Percentiles rank a stretch among this genome's conserved stretches.
Evolutionary conservation across 1,284 basidiomycete genomes (phyloP).

Genomic region (Ceratobasidium sp.): DNA sequence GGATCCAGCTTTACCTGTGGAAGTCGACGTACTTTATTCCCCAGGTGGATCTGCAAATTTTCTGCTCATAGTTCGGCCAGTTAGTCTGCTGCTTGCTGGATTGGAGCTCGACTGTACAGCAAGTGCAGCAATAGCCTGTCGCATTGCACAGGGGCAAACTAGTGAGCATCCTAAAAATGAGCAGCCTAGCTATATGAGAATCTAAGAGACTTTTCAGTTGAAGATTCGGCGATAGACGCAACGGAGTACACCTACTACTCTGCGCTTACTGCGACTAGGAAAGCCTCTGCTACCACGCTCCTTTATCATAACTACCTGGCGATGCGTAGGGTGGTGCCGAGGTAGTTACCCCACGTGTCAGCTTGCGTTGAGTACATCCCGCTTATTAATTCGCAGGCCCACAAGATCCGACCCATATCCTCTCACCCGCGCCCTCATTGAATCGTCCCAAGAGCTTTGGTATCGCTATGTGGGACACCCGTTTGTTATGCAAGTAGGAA

Average conservation of each 20-base stretch:
- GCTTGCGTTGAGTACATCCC: neutral
- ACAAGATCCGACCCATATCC: conserved; percentile 71
- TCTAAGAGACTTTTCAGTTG: too few species aligned
- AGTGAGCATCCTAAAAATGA: conserved; percentile 56
- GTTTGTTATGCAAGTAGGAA: conserved; percentile 79
- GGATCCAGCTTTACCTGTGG: conserved; percentile 54
- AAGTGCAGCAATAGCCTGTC: conserved; percentile 80
- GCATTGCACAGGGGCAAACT: conserved; percentile 64
- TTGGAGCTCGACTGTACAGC: conserved; percentile 93
- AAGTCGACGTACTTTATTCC: conserved; percentile 81
- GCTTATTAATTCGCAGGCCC: conserved; percentile 59
- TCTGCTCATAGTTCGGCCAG: conserved; percentile 54
- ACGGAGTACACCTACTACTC: conserved; percentile 79
- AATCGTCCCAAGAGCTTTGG: conserved; percentile 68
- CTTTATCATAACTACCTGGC: conserved; percentile 84
- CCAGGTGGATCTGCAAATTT: too few species aligned
- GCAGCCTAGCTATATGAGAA: too few species aligned
- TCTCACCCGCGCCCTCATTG: conserved; percentile 73
- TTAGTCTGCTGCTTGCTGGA: conserved; percentile 68
- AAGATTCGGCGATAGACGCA: conserved; percentile 61
- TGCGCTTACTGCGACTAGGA: conserved; percentile 79
- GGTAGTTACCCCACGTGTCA: conserved; percentile 59
- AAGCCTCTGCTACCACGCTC: conserved; percentile 79
- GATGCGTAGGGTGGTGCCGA: conserved; percentile 62
- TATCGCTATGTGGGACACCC: conserved; percentile 82